A percentile compares a stretch with the other conserved stretches of the same genome.
phyloP scores from a whole-genome alignment of 2,329 filamentous ascomycete genomes.

The Hortaea werneckii region DNA sequence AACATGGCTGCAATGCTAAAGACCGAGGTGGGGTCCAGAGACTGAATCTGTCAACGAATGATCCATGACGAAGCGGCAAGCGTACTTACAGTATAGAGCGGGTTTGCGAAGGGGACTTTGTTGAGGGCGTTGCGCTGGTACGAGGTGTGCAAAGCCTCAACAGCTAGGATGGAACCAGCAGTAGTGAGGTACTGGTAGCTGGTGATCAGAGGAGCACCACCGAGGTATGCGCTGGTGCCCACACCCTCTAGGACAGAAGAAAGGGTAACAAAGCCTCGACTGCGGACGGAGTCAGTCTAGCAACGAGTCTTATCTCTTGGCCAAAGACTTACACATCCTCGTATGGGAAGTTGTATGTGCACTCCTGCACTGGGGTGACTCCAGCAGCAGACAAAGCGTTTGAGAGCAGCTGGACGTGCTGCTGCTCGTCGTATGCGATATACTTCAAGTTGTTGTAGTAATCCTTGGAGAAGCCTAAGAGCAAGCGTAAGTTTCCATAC shows the following conservation, averaged over 20 bases:
- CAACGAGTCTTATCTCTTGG: conserved; percentile 15
- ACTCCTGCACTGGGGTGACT: conserved; percentile 43
- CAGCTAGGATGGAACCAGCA: conserved; percentile 52
- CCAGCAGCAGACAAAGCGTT: conserved; percentile 36
- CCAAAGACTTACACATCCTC: conserved; percentile 6
- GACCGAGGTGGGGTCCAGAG: conserved; percentile 48
- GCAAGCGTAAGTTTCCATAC: not conserved
- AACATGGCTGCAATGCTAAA: conserved; percentile 56
- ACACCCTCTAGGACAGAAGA: conserved; percentile 47
- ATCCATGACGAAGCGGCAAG: not conserved
- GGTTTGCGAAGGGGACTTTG: conserved; percentile 44
- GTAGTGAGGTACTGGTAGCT: conserved; percentile 49
- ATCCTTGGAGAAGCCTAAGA: conserved; percentile 21
- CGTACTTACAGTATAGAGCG: not conserved
- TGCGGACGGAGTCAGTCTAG: conserved; percentile 25
- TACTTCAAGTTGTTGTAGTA: conserved; percentile 50
- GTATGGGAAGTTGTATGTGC: conserved; percentile 44
- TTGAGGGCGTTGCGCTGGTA: conserved; percentile 43
- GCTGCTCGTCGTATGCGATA: conserved; percentile 47
- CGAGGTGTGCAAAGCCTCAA: conserved; percentile 54
- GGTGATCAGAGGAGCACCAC: conserved; percentile 49
- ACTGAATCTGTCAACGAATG: not conserved
- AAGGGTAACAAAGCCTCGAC: conserved; percentile 40
- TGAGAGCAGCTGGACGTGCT: conserved; percentile 48
- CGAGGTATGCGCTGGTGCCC: conserved; percentile 50